Evolutionary conservation across 306 rosid species (phyloP).

Genomic region (Begonia peltatifolia): DNA sequence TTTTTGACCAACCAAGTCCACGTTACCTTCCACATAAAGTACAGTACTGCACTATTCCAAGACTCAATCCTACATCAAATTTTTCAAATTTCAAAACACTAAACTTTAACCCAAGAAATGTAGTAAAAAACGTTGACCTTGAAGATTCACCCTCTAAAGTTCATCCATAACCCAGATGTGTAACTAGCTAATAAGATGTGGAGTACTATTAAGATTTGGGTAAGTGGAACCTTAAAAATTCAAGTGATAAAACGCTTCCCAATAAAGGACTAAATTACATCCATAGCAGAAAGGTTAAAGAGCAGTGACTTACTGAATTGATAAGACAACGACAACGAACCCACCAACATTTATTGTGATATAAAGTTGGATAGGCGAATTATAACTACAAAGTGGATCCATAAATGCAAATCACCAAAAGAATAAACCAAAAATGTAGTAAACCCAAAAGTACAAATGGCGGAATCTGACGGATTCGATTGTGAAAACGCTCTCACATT

Average conservation of each 20-base stretch:
- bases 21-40: no score
- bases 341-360: not conserved
- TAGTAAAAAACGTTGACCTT: no score
- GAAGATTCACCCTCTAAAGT: no score
- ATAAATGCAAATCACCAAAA: not conserved
- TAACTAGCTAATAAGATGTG: no score
- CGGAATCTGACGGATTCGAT: conserved; percentile 1
- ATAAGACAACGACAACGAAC: not conserved
- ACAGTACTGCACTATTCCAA: not conserved
- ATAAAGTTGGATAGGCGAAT: not conserved
- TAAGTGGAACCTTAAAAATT: no score
- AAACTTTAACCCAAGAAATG: no score
- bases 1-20: not conserved
- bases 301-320: not conserved
- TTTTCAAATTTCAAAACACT: not conserved
- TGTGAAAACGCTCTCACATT: conserved; percentile 3
- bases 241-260: no score
- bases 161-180: no score
- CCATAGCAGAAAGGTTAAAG: no score
- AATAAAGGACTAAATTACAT: no score
- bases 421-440: not conserved
- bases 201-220: no score
- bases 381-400: not conserved
- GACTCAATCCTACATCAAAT: not conserved
- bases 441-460: conserved; percentile 3